A percentile compares a stretch with the other conserved stretches of the same genome.
These are phyloP conservation scores for Gonium pectorale DNA, from an alignment of 139 green algal species.

Conservation along the genomic window DNA sequence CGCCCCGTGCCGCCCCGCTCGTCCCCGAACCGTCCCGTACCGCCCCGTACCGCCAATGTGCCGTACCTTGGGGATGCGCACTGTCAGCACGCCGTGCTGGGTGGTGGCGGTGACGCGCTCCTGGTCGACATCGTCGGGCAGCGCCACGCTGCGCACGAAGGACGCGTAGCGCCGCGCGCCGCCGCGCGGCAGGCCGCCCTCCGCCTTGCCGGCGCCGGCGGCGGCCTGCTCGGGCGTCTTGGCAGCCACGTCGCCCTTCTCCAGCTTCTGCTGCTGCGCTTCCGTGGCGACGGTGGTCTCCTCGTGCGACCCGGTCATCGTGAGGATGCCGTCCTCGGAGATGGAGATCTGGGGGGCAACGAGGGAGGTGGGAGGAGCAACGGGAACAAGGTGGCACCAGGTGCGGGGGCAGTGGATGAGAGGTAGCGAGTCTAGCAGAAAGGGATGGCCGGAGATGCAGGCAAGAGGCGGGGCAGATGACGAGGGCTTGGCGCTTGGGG, in stretches of 20 bases:
- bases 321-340: conserved; percentile 31
- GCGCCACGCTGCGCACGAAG: conserved; percentile 10
- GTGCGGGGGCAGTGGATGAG: not conserved
- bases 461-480: too few species aligned
- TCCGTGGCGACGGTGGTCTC: not conserved
- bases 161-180: conserved; percentile 10
- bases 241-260: not conserved
- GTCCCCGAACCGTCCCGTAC: too few species aligned
- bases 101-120: conserved; percentile 16
- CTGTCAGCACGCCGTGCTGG: conserved; percentile 27
- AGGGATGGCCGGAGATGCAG: too few species aligned
- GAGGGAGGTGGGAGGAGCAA: not conserved
- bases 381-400: not conserved
- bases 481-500: too few species aligned
- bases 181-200: not conserved
- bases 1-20: too few species aligned
- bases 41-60: too few species aligned
- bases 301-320: conserved; percentile 15
- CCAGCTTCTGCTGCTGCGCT: not conserved
- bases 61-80: conserved; percentile 33
- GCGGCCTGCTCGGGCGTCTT: not conserved
- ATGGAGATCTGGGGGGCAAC: not conserved
- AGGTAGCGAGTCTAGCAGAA: not conserved
- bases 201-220: too few species aligned
- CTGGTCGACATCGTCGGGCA: conserved; percentile 7